Percentiles rank a stretch among this genome's conserved stretches.
Conservation (phyloP, 306 rosid genomes). For the Quercus gilva region DNA sequence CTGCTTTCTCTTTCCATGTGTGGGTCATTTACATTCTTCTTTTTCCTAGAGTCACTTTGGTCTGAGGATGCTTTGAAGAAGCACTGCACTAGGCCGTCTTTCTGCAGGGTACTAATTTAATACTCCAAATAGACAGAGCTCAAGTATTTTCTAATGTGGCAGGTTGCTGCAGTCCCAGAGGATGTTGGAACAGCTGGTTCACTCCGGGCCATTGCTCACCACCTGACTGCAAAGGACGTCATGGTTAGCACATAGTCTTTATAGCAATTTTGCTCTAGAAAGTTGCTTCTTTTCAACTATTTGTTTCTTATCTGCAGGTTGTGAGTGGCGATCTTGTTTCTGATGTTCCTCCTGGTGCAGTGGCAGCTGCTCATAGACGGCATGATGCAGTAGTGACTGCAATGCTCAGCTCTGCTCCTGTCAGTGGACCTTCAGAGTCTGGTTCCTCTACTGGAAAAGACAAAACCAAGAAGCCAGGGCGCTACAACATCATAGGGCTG, state of each 20-base stretch:
- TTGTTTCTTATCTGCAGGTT: slow-evolving; percentile 56
- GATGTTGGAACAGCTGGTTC: slow-evolving; percentile 99
- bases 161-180: slow-evolving; percentile 95
- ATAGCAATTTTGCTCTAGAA: slow-evolving; percentile 5
- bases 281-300: slow-evolving; percentile 20
- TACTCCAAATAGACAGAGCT: slow-evolving; percentile 14
- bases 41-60: too few species aligned
- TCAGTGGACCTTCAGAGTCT: slow-evolving; percentile 77
- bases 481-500: slow-evolving; percentile 82
- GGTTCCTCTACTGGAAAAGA: slow-evolving; percentile 91
- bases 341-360: slow-evolving; percentile 91
- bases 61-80: too few species aligned
- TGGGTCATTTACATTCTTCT: too few species aligned
- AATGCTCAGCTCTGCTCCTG: slow-evolving; percentile 89
- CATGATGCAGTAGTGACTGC: slow-evolving; percentile 92
- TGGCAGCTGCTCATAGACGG: slow-evolving; percentile 95
- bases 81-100: not conserved
- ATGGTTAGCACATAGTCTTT: slow-evolving; percentile 44
- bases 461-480: slow-evolving; percentile 78
- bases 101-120: not conserved
- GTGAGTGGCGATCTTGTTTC: slow-evolving; percentile 97
- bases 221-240: slow-evolving; percentile 80
- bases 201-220: slow-evolving; percentile 79
- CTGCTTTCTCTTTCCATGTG: too few species aligned
- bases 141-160: slow-evolving; percentile 11